Evolutionary conservation across 2,329 filamentous ascomycete genomes (phyloP).

Genomic region (Kalmusia sp.): DNA sequence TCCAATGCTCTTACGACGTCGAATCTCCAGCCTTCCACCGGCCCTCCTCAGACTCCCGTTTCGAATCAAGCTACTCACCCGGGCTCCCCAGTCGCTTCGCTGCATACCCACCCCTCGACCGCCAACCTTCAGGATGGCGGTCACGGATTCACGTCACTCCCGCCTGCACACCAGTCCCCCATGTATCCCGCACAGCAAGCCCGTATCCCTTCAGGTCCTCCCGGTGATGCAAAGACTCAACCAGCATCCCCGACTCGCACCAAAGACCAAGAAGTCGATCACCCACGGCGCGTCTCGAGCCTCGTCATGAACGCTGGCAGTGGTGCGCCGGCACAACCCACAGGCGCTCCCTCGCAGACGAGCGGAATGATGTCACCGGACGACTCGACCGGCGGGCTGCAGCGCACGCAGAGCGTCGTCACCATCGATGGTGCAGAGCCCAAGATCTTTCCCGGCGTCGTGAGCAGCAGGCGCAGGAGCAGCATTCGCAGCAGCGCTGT

Average conservation of each 20-base stretch:
- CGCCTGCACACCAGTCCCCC: conserved; percentile 31
- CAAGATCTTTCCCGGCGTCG: conserved; percentile 74
- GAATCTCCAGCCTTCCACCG: conserved; percentile 38
- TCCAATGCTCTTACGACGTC: conserved; percentile 40
- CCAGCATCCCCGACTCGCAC: conserved; percentile 33
- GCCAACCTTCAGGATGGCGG: conserved; percentile 44
- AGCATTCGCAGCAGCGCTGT: conserved; percentile 30
- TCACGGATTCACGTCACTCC: conserved; percentile 34
- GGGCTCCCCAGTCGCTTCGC: conserved; percentile 49
- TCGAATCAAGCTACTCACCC: conserved; percentile 38
- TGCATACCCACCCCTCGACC: conserved; percentile 50
- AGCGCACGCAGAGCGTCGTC: conserved; percentile 32
- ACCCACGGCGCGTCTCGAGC: conserved; percentile 36
- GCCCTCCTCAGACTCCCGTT: conserved; percentile 37
- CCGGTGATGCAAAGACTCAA: conserved; percentile 27
- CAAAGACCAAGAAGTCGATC: conserved; percentile 26
- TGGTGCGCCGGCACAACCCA: conserved; percentile 28
- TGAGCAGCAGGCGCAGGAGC: conserved; percentile 55
- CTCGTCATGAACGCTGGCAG: conserved; percentile 35
- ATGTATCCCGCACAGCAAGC: conserved; percentile 45
- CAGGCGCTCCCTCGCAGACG: conserved; percentile 9
- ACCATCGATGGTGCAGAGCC: conserved; percentile 65
- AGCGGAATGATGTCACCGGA: conserved; percentile 15
- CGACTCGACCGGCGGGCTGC: conserved; percentile 23
- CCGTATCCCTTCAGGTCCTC: conserved; percentile 37